phyloP scores from a whole-genome alignment of 169 alveolate genomes.

The Eimeria falciformis region DNA sequence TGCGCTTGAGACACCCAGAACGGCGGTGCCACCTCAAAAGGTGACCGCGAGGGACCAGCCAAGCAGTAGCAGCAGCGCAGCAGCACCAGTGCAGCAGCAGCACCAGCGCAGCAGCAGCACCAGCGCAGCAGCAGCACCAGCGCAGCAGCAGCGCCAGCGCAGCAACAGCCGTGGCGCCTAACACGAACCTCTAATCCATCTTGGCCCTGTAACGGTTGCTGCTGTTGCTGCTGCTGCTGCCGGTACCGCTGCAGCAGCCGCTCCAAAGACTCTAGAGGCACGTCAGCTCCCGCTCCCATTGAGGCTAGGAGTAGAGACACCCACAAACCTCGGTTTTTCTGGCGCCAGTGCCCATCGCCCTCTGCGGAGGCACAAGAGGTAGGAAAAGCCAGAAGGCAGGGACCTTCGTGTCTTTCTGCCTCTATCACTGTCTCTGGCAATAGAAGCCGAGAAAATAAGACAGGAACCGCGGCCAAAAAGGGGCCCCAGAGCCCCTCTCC shows the following conservation, averaged over 20 bases:
- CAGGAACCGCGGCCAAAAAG: too few species aligned
- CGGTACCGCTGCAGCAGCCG: constrained; percentile 9
- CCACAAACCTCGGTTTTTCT: background rate
- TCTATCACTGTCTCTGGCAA: too few species aligned
- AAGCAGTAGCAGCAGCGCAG: background rate
- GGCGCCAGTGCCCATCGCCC: background rate
- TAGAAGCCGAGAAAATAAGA: too few species aligned
- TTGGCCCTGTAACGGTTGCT: background rate
- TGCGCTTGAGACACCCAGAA: background rate
- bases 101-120: background rate
- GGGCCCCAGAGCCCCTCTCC: too few species aligned
- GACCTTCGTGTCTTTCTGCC: too few species aligned
- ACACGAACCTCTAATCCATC: constrained; percentile 25
- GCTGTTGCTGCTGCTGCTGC: constrained; percentile 19
- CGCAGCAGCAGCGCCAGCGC: constrained; percentile 2
- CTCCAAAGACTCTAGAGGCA: constrained; percentile 3
- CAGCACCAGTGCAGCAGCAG: background rate
- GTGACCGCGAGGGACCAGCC: too few species aligned
- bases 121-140: constrained; percentile 12
- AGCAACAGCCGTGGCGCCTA: background rate
- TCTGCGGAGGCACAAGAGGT: background rate
- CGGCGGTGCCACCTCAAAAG: background rate
- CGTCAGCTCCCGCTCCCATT: constrained; percentile 5
- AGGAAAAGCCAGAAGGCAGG: too few species aligned
- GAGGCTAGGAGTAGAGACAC: constrained; percentile 9